Percentiles rank a stretch among this genome's conserved stretches.
Evolutionary conservation across 177 flowering plant genomes (phyloP).

Genomic region (Tripterygium wilfordii): DNA sequence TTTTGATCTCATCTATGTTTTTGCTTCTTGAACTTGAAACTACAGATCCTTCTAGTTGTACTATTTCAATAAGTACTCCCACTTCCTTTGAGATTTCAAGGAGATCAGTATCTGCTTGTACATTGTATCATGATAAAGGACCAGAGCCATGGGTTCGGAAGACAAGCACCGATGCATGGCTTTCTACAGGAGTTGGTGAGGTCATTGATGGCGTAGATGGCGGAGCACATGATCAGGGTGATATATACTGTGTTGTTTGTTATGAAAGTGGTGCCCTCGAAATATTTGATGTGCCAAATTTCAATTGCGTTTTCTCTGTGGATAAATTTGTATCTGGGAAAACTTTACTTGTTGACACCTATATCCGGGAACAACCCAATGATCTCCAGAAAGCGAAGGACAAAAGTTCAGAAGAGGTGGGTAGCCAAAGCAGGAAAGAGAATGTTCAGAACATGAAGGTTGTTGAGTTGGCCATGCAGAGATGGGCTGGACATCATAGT

Average conservation of each 20-base stretch:
- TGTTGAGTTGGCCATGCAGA: conserved; percentile 86
- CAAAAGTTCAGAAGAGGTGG: conserved; percentile 34
- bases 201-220: conserved; percentile 89
- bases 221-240: conserved; percentile 73
- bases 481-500: conserved; percentile 78
- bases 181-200: conserved; percentile 79
- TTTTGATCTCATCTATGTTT: not conserved
- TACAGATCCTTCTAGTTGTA: conserved; percentile 81
- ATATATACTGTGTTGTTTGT: conserved; percentile 87
- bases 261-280: conserved; percentile 82
- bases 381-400: conserved; percentile 23
- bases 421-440: conserved; percentile 57
- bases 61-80: conserved; percentile 59
- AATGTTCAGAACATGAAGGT: conserved; percentile 51
- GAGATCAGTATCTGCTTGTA: conserved; percentile 67
- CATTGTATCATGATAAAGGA: conserved; percentile 93
- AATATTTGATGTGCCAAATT: conserved; percentile 91
- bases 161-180: conserved; percentile 98
- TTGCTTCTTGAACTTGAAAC: conserved; percentile 10
- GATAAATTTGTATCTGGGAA: conserved; percentile 80
- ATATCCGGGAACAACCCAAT: conserved; percentile 25
- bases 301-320: conserved; percentile 72
- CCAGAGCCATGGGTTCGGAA: conserved; percentile 95
- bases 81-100: conserved; percentile 53
- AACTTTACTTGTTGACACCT: conserved; percentile 54